phyloP scores from a whole-genome alignment of 768 basidiomycete species.

The Termitomyces sp. region DNA sequence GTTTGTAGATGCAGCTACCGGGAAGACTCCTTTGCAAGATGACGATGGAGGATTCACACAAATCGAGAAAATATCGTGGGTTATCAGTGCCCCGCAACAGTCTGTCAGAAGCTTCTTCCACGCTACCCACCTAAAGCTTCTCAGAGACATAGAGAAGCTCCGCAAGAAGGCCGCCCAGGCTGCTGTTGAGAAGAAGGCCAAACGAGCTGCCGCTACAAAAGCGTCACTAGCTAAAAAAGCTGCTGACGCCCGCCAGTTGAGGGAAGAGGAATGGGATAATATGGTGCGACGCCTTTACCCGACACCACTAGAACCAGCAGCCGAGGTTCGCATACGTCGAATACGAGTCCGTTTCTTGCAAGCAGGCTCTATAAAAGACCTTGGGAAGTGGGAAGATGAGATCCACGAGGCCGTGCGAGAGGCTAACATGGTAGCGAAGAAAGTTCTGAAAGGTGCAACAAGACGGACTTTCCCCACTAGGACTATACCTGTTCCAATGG shows the following conservation, averaged over 20 bases:
- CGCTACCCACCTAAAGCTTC: conserved; percentile 32
- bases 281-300: conserved; percentile 56
- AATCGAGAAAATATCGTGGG: conserved; percentile 46
- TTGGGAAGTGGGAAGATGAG: conserved; percentile 60
- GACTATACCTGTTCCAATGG: conserved; percentile 18
- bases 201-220: conserved; percentile 41
- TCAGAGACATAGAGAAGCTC: conserved; percentile 40
- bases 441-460: conserved; percentile 32
- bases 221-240: conserved; percentile 59
- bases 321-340: conserved; percentile 47
- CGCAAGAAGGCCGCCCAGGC: conserved; percentile 29
- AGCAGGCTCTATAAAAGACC: conserved; percentile 45
- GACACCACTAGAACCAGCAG: conserved; percentile 42
- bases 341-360: conserved; percentile 58
- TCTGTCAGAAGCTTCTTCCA: conserved; percentile 44
- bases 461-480: conserved; percentile 17
- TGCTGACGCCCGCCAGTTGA: conserved; percentile 51
- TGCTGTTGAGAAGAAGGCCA: conserved; percentile 27
- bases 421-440: conserved; percentile 44
- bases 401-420: conserved; percentile 54
- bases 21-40: conserved; percentile 46
- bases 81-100: conserved; percentile 52
- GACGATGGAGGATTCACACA: conserved; percentile 33
- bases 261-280: conserved; percentile 64
- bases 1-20: conserved; percentile 38